These are phyloP conservation scores for Ophiostoma tasmaniense DNA, from an alignment of 2,329 filamentous ascomycete species.

Conservation along the genomic window DNA sequence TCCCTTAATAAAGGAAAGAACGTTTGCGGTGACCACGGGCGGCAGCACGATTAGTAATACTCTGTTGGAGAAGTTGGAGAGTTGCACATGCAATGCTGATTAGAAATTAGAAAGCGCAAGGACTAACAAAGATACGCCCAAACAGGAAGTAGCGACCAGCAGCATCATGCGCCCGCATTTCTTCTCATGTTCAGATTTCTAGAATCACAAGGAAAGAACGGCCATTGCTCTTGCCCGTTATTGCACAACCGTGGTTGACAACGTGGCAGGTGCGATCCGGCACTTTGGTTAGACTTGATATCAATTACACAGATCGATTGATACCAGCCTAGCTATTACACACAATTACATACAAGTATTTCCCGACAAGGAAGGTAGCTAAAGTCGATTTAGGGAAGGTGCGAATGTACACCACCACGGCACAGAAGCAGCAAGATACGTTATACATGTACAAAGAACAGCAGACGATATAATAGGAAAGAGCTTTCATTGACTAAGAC, in stretches of 20 bases:
- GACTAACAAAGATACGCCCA: neutral
- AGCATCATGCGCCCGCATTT: neutral
- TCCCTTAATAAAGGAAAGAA: neutral
- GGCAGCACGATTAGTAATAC: neutral
- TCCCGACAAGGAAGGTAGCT: slow-evolving; percentile 10
- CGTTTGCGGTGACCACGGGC: neutral
- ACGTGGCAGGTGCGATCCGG: neutral
- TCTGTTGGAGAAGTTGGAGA: neutral
- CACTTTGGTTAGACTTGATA: neutral
- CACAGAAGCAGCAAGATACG: neutral
- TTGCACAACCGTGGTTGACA: neutral
- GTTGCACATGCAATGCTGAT: neutral
- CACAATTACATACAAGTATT: slow-evolving; percentile 4
- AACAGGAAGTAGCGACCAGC: neutral
- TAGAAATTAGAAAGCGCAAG: neutral
- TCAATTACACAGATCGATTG: neutral
- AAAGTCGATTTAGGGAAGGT: slow-evolving; percentile 5
- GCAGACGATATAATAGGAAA: neutral
- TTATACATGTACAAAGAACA: neutral
- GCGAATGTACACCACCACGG: neutral
- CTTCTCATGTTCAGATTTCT: neutral
- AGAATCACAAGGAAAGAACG: neutral
- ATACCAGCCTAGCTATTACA: neutral
- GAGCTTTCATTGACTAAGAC: neutral
- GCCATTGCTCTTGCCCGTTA: neutral